Base-by-base conservation (phyloP, 1,284 basidiomycete species). In the Cutaneotrichosporon sp. region DNA sequence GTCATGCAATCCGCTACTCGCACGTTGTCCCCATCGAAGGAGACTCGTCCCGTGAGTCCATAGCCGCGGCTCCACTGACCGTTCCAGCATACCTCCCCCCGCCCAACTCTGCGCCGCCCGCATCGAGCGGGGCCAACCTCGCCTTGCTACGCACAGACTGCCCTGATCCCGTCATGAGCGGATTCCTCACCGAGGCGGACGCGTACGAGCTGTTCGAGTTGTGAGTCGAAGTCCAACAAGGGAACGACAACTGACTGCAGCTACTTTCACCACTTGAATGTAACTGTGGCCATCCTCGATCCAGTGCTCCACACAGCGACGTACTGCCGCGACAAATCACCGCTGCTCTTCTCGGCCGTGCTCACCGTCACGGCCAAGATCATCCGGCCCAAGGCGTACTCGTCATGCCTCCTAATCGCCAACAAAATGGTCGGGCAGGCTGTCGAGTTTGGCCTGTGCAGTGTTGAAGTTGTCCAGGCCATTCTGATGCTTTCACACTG, bases 341-440 rank as follows among this genome's bases (percentile, higher is more conserved):
- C 73, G 8, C 61, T 77, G 14, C 69, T 78, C 15, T 77, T 76
- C 58, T 69, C 73, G 2, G 67, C 74, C 26, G 68, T 78, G 48
- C 62, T 77, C 41, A 66, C 73, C 17, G 71, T 74, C 3, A 69
- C 76, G 0, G 64, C 71, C 30, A 71, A 73, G 38, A 70, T 75
- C 51, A 69, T 71, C 46, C 64, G 66, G 12, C 70, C 70, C 1
- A 63, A 72, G 23, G 55, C 70, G 15, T 74, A 77, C 60, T 46
- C 63, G 20, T 33, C 58, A n/a, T 64, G 76, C 43, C 62, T 74
- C 41, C 39, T 64, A 26, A 58, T 66, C 39, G 61, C 68, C 17
- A 69, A 75, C 58, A 63, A 66, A 46, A 63, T 72, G 23, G 62
- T 78, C 35, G 73, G 70, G 7, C 67, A 73, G 8, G 72, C 74